Percentiles rank a stretch among this genome's conserved stretches.
phyloP scores from a whole-genome alignment of 768 basidiomycete genomes.

The Rhodotorula graminis region DNA sequence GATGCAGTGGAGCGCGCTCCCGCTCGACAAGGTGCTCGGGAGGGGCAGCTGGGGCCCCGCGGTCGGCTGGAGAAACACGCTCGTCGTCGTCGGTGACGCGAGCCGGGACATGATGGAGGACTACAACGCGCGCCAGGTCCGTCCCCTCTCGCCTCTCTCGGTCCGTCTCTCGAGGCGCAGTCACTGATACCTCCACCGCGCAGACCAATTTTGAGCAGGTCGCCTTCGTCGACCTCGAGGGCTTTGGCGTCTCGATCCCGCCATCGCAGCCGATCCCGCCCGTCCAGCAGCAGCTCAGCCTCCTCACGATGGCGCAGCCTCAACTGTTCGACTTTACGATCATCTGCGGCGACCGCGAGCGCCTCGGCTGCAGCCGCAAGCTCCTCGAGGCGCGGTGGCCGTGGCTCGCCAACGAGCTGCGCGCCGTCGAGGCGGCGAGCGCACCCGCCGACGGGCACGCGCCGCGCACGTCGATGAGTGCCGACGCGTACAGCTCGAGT shows the following conservation, averaged over 20 bases:
- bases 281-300: constrained; percentile 75
- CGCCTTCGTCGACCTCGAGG: constrained; percentile 54
- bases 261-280: constrained; percentile 60
- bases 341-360: constrained; percentile 81
- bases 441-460: not conserved
- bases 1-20: constrained; percentile 80
- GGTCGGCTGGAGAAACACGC: constrained; percentile 80
- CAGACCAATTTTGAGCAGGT: constrained; percentile 61
- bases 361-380: constrained; percentile 72
- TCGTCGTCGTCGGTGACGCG: constrained; percentile 83
- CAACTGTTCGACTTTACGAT: constrained; percentile 72
- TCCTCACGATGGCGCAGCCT: constrained; percentile 58
- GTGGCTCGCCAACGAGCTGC: constrained; percentile 59
- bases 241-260: constrained; percentile 90
- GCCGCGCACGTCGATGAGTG: not conserved
- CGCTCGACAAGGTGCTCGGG: constrained; percentile 75
- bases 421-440: not conserved
- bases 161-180: fast-evolving
- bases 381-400: constrained; percentile 85
- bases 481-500: constrained; percentile 11
- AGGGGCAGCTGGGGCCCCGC: constrained; percentile 91
- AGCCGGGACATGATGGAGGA: constrained; percentile 76
- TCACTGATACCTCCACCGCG: constrained; percentile 48
- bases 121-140: constrained; percentile 57
- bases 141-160: not conserved